Evolutionary conservation across 352 stramenopile species (phyloP).

Genomic region (Phytophthora idaei): DNA sequence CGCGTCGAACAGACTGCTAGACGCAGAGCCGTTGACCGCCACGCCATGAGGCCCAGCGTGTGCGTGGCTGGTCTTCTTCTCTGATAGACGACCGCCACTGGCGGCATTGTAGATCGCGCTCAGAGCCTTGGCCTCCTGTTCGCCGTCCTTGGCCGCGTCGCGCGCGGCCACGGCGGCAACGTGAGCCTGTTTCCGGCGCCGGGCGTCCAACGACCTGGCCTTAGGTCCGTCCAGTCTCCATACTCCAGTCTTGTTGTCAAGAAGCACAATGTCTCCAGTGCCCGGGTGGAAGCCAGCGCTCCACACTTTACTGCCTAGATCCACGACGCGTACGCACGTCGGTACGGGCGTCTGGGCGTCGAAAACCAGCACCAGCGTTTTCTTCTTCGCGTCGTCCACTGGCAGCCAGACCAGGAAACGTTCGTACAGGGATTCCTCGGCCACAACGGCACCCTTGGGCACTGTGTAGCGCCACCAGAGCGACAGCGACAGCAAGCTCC

Average conservation of each 20-base stretch:
- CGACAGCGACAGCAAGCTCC: constrained; percentile 69
- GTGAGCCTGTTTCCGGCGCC: constrained; percentile 43
- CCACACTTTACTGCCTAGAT: constrained; percentile 48
- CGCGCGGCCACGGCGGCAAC: constrained; percentile 22
- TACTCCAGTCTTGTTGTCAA: constrained; percentile 60
- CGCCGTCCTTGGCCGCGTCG: constrained; percentile 23
- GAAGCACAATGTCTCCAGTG: constrained; percentile 61
- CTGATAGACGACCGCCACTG: constrained; percentile 10
- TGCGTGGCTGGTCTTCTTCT: constrained; percentile 29
- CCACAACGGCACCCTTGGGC: constrained; percentile 39
- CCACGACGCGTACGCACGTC: constrained; percentile 47
- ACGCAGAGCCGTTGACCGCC: constrained; percentile 21
- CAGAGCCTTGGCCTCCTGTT: constrained; percentile 48
- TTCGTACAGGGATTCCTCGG: constrained; percentile 40
- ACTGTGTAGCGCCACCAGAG: constrained; percentile 80
- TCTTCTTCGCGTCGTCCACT: constrained; percentile 21
- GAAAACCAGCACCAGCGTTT: constrained; percentile 64
- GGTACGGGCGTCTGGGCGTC: constrained; percentile 55
- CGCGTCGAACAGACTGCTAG: constrained; percentile 71
- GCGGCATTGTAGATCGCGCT: constrained; percentile 53
- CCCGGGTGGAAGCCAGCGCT: constrained; percentile 62
- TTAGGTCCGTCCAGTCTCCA: constrained; percentile 65
- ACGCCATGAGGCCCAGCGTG: constrained; percentile 24
- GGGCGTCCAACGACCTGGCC: constrained; percentile 43
- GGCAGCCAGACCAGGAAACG: constrained; percentile 62